phyloP scores from a whole-genome alignment of 805 yeast species.

The Yamadazyma sp. region DNA sequence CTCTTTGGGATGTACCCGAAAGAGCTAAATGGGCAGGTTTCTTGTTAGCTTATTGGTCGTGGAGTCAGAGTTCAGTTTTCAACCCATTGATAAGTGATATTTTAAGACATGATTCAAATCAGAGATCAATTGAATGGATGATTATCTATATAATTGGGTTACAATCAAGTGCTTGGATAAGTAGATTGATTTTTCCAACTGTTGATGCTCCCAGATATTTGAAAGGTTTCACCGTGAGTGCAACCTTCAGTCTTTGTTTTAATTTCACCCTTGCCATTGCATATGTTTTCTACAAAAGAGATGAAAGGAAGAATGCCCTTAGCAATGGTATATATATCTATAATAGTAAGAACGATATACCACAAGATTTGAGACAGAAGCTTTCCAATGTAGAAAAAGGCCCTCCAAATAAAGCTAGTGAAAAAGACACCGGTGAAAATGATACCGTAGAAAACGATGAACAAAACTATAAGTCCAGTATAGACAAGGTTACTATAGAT shows the following conservation, averaged over 20 bases:
- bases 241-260: constrained; percentile 34
- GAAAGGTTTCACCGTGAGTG: constrained; percentile 47
- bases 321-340: constrained; percentile 49
- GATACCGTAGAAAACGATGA: no score
- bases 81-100: constrained; percentile 19
- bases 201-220: constrained; percentile 48
- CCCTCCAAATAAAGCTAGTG: no score
- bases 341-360: constrained; percentile 22
- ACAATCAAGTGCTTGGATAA: constrained; percentile 33
- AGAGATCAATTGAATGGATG: constrained; percentile 20
- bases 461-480: no score
- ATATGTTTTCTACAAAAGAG: constrained; percentile 45
- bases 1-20: constrained; percentile 19
- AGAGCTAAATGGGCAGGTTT: constrained; percentile 21
- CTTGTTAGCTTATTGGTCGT: constrained; percentile 17
- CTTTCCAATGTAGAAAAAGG: no score
- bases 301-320: constrained; percentile 45
- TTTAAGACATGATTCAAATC: constrained; percentile 18
- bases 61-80: constrained; percentile 20
- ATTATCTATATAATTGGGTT: constrained; percentile 17
- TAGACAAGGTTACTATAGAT: no score
- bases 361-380: background rate
- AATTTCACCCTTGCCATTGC: constrained; percentile 21
- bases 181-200: constrained; percentile 43
- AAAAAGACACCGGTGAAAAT: no score